Evolutionary conservation across 2,329 filamentous ascomycete genomes (phyloP).

Genomic region (Xylaria polymorpha): DNA sequence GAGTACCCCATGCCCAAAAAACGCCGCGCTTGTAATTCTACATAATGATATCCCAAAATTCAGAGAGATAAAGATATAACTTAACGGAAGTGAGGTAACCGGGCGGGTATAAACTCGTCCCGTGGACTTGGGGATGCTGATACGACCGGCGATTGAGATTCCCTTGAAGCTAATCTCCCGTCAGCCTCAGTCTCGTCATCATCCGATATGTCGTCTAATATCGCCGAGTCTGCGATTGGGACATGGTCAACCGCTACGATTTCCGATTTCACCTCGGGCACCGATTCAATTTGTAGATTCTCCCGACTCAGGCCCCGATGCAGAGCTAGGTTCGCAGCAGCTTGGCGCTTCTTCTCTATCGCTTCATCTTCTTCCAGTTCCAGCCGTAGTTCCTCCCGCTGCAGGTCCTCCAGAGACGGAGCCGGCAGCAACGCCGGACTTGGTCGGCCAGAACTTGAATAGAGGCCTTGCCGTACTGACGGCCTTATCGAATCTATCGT

Average conservation of each 20-base stretch:
- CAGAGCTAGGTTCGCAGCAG: constrained; percentile 63
- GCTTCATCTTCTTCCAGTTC: constrained; percentile 65
- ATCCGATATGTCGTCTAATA: constrained; percentile 44
- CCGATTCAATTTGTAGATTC: constrained; percentile 52
- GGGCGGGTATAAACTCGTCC: constrained; percentile 65
- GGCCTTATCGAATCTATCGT: constrained; percentile 60
- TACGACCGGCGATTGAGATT: constrained; percentile 26
- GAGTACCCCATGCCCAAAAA: constrained; percentile 26
- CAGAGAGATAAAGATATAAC: constrained; percentile 19
- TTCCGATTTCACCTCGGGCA: constrained; percentile 50
- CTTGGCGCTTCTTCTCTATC: constrained; percentile 63
- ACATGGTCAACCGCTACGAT: constrained; percentile 48
- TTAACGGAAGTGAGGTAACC: constrained; percentile 66
- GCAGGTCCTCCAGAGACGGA: constrained; percentile 64
- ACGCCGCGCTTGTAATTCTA: constrained; percentile 39
- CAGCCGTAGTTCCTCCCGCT: constrained; percentile 64
- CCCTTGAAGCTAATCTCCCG: constrained; percentile 24
- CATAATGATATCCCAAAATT: constrained; percentile 32
- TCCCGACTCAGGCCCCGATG: constrained; percentile 60
- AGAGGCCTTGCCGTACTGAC: constrained; percentile 42
- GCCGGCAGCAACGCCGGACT: constrained; percentile 55
- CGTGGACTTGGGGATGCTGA: constrained; percentile 34
- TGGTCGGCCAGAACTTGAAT: constrained; percentile 47
- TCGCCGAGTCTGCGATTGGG: constrained; percentile 44
- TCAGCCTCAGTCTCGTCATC: constrained; percentile 36